Conservation (phyloP, 2,329 filamentous ascomycete species). For the Parafenestella ontariensis region DNA sequence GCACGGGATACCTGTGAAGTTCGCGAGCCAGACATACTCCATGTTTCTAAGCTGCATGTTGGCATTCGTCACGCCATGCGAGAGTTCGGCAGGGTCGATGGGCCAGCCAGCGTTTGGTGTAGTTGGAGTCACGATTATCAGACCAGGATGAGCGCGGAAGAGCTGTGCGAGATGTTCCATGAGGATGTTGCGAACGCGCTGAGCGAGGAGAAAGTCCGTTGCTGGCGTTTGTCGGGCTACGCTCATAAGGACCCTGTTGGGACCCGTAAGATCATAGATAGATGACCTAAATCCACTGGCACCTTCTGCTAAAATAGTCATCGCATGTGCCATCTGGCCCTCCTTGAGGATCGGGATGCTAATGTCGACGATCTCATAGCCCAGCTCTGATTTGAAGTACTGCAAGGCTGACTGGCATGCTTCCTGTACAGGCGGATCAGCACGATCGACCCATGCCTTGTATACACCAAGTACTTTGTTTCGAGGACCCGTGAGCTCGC, state of each 20-base stretch:
- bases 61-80: constrained; percentile 72
- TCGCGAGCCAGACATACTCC: constrained; percentile 86
- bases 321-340: constrained; percentile 77
- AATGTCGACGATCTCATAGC: constrained; percentile 67
- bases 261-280: constrained; percentile 65
- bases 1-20: constrained; percentile 79
- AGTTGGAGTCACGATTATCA: constrained; percentile 82
- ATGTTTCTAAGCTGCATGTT: constrained; percentile 78
- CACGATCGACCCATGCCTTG: constrained; percentile 71
- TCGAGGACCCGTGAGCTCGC: constrained; percentile 52
- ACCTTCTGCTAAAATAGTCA: constrained; percentile 78
- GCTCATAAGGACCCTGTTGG: constrained; percentile 74
- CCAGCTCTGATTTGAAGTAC: constrained; percentile 60
- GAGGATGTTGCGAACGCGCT: constrained; percentile 74
- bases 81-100: constrained; percentile 68
- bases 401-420: constrained; percentile 69
- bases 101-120: constrained; percentile 78
- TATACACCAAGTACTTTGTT: constrained; percentile 74
- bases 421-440: constrained; percentile 68
- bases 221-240: constrained; percentile 70
- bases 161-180: constrained; percentile 80
- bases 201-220: constrained; percentile 74
- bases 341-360: constrained; percentile 71
- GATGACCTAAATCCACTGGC: constrained; percentile 57
- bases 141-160: constrained; percentile 73